These are phyloP conservation scores for Aureobasidium mangrovei DNA, from an alignment of 2,329 filamentous ascomycete genomes.

Conservation along the genomic window DNA sequence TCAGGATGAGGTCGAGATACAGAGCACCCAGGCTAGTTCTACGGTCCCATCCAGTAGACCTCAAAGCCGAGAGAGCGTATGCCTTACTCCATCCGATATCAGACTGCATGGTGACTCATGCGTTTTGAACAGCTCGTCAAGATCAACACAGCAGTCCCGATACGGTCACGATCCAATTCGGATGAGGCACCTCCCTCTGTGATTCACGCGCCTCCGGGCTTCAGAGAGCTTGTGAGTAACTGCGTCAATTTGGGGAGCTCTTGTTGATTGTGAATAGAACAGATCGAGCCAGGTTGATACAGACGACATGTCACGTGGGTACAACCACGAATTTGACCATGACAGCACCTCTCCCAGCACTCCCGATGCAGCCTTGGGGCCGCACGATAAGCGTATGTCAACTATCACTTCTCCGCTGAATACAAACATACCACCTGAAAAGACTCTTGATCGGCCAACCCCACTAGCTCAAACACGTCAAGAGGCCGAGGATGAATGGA, in stretches of 20 bases:
- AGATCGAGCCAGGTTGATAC: background rate
- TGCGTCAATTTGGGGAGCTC: background rate
- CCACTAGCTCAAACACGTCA: slow-evolving; percentile 76
- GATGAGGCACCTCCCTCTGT: slow-evolving; percentile 80
- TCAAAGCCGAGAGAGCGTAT: slow-evolving; percentile 24
- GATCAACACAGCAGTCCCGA: slow-evolving; percentile 38
- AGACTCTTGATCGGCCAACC: slow-evolving; percentile 55
- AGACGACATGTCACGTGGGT: too few relatives aligned
- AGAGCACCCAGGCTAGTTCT: background rate
- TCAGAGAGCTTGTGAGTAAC: slow-evolving; percentile 63
- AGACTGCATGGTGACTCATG: slow-evolving; percentile 10
- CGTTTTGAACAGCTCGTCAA: slow-evolving; percentile 26
- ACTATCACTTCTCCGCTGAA: slow-evolving; percentile 57
- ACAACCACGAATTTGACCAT: slow-evolving; percentile 26
- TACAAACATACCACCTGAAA: slow-evolving; percentile 56
- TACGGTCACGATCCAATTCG: slow-evolving; percentile 41
- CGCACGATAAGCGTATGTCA: slow-evolving; percentile 21
- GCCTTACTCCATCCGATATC: background rate
- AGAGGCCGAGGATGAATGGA: slow-evolving; percentile 55
- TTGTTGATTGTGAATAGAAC: background rate
- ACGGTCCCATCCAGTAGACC: slow-evolving; percentile 22
- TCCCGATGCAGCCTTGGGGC: slow-evolving; percentile 25
- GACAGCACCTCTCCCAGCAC: slow-evolving; percentile 30
- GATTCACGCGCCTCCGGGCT: slow-evolving; percentile 81
- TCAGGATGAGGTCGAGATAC: slow-evolving; percentile 43